Evolutionary conservation across 768 basidiomycete genomes (phyloP).

Genomic region (Pleurotus ostreatus): DNA sequence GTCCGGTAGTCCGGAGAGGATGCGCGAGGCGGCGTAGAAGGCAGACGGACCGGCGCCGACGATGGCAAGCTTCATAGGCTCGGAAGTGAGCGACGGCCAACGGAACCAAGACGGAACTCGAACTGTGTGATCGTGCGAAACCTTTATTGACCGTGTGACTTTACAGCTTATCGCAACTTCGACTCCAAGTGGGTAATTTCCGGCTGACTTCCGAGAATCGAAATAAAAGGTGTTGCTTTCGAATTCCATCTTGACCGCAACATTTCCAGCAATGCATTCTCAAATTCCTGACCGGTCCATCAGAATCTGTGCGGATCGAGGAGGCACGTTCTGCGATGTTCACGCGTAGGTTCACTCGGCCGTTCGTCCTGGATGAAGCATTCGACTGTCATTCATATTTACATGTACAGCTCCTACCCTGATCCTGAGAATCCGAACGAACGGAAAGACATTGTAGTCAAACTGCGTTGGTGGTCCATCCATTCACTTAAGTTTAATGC

Average conservation of each 20-base stretch:
- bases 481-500: background rate
- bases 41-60: slow-evolving; percentile 96
- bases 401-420: slow-evolving; percentile 57
- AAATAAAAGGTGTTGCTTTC: no score
- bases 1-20: slow-evolving; percentile 49
- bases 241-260: no score
- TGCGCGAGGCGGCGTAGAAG: slow-evolving; percentile 87
- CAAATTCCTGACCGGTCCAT: slow-evolving; percentile 71
- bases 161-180: no score
- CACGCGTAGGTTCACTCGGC: slow-evolving; percentile 53
- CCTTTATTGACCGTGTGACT: no score
- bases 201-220: no score
- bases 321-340: slow-evolving; percentile 91
- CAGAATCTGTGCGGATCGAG: slow-evolving; percentile 83
- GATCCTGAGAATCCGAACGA: slow-evolving; percentile 58
- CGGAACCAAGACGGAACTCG: no score
- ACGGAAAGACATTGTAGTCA: slow-evolving; percentile 82
- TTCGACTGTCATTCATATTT: no score
- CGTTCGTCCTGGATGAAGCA: no score
- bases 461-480: slow-evolving; percentile 58
- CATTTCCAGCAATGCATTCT: background rate
- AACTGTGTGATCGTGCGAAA: no score
- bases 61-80: slow-evolving; percentile 71
- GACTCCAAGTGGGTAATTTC: no score
- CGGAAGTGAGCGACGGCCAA: no score